These are phyloP conservation scores for Conoideocrella luteorostrata DNA, from an alignment of 2,329 filamentous ascomycete species.

Conservation along the genomic window DNA sequence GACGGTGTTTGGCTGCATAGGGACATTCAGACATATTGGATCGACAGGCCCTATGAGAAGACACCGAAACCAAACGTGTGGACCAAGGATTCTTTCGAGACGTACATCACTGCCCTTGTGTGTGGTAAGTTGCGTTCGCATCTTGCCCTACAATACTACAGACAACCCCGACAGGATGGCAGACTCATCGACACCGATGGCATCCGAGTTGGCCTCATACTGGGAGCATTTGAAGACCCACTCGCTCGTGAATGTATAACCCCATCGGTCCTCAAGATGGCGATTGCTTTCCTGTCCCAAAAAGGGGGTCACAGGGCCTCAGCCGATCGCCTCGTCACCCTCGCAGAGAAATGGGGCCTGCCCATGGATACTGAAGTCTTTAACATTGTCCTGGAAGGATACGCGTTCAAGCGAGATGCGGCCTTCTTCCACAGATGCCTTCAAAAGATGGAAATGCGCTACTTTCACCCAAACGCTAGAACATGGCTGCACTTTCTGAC, in stretches of 20 bases:
- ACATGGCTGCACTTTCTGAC: conserved; percentile 45
- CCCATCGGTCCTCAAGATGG: conserved; percentile 34
- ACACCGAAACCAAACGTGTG: conserved; percentile 33
- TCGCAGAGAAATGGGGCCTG: conserved; percentile 30
- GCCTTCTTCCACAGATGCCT: conserved; percentile 35
- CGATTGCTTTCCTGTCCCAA: conserved; percentile 34
- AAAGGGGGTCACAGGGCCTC: conserved; percentile 27
- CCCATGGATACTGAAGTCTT: conserved; percentile 39
- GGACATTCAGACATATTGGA: conserved; percentile 23
- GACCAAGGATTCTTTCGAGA: conserved; percentile 34
- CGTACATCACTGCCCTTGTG: conserved; percentile 36
- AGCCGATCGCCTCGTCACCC: conserved; percentile 29
- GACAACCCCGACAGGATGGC: conserved; percentile 19
- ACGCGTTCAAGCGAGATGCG: conserved; percentile 32
- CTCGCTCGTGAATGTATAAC: conserved; percentile 29
- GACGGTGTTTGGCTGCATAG: conserved; percentile 29
- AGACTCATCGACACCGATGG: conserved; percentile 29
- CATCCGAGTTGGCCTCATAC: conserved; percentile 32
- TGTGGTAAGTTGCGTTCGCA: conserved; percentile 29
- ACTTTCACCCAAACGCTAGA: conserved; percentile 32
- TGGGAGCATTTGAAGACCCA: conserved; percentile 31
- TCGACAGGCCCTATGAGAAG: conserved; percentile 29
- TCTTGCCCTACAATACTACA: conserved; percentile 29
- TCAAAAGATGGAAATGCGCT: conserved; percentile 32
- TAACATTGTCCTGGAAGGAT: conserved; percentile 40